Conservation (phyloP, 192 early-diverging fungal species). For the Coemansia sp. region DNA sequence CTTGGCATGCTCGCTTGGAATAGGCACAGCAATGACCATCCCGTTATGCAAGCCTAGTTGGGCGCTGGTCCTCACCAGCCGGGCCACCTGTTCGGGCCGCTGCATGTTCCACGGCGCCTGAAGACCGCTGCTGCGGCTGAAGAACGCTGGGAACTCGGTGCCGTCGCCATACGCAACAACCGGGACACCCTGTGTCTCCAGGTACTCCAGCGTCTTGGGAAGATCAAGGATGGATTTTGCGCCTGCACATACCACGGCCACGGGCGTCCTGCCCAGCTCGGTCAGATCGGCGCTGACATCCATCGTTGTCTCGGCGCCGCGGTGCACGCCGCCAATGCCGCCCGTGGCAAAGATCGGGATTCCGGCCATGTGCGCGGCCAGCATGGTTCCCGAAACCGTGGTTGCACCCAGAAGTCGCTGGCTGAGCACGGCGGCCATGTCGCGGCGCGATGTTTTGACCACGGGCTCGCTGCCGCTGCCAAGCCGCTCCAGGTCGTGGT, state of each 20-base stretch:
- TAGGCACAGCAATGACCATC: constrained; percentile 86
- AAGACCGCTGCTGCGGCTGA: constrained; percentile 68
- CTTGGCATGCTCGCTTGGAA: constrained; percentile 67
- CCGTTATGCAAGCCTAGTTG: constrained; percentile 72
- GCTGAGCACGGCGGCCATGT: constrained; percentile 74
- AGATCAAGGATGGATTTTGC: constrained; percentile 97
- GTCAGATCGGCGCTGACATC: constrained; percentile 93
- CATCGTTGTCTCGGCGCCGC: constrained; percentile 74
- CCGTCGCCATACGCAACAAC: constrained; percentile 74
- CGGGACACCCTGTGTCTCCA: constrained; percentile 93
- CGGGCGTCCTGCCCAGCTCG: constrained; percentile 86
- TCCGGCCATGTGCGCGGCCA: constrained; percentile 80
- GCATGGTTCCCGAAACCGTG: constrained; percentile 90
- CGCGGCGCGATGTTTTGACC: constrained; percentile 81
- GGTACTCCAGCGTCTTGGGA: constrained; percentile 82
- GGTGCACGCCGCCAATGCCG: constrained; percentile 95
- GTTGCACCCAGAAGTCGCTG: constrained; percentile 78
- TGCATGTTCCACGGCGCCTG: constrained; percentile 46
- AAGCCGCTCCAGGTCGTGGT: constrained; percentile 60
- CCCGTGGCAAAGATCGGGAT: constrained; percentile 95
- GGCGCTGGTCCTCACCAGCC: constrained; percentile 54
- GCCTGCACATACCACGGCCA: constrained; percentile 95
- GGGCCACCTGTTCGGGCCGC: constrained; percentile 44
- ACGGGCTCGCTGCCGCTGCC: constrained; percentile 57
- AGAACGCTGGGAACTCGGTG: constrained; percentile 87